These are phyloP conservation scores for Tolypocladium paradoxum DNA, from an alignment of 2,329 filamentous ascomycete species.

Conservation along the genomic window DNA sequence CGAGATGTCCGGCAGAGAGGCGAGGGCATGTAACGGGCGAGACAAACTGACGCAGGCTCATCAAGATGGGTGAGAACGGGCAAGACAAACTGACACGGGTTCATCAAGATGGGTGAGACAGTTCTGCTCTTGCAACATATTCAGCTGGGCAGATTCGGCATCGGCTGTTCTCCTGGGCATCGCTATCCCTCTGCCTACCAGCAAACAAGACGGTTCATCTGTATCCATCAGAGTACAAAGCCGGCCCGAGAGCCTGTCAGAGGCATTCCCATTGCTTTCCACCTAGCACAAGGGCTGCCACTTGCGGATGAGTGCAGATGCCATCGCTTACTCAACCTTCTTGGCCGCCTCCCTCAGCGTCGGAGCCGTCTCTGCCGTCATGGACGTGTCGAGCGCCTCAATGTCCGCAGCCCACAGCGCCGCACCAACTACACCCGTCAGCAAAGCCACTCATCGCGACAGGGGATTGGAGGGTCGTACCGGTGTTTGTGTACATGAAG, in stretches of 20 bases:
- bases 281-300: background rate
- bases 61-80: background rate
- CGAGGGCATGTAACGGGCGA: background rate
- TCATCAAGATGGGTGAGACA: background rate
- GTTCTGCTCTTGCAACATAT: background rate
- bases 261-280: no score
- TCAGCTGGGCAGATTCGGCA: background rate
- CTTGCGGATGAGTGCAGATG: background rate
- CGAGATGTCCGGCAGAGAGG: background rate
- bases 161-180: background rate
- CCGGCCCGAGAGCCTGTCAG: background rate
- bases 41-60: background rate
- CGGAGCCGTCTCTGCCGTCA: constrained; percentile 40
- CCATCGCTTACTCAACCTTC: constrained; percentile 28
- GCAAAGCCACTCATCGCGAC: background rate
- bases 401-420: constrained; percentile 91
- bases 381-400: constrained; percentile 44
- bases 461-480: constrained; percentile 22
- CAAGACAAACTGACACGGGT: background rate
- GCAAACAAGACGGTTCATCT: background rate
- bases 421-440: constrained; percentile 54
- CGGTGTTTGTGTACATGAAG: constrained; percentile 82
- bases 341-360: constrained; percentile 36
- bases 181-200: no score
- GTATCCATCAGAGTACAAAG: background rate